Evolutionary conservation across 352 stramenopile species (phyloP), one percentile per base, ranked within the genome.

Genomic region (Phytophthora megakarya): DNA sequence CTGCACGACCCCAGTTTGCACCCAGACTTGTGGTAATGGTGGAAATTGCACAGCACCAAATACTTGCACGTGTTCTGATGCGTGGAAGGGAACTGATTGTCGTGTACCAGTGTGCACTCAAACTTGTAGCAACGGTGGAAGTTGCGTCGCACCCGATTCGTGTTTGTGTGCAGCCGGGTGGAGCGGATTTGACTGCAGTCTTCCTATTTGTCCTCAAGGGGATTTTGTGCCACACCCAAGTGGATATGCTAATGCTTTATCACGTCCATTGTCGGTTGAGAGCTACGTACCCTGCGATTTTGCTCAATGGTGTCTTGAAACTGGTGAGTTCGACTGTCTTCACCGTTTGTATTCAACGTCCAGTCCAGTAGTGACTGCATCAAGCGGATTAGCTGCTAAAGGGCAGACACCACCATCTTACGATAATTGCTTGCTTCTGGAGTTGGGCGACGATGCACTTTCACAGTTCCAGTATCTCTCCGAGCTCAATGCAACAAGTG

Each of bases 11-110:
- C 97, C 97, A 0, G 95, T 99, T 19, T 99, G 96, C 57, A 53
- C 77, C 7, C 90, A 98, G 70, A 99, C 97, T 9, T 99, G 97
- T 73, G 97, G 95, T 0, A 99, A 99, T 70, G 89, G 90, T 16
- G 96, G 92, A 0, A 98, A 98, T 58, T 99, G 97, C 67, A 98
- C 93, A 8, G 83, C 79, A 3, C 92, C 95, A 0, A 81, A 97
- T 64, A 90, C 72, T 1, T 99, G 97, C 70, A 87, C 80, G 23
- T 99, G 96, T 60, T 64, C 91, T 0, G 64, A 57, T 7, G 77
- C 97, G 22, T 99, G 94, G 94, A 76, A 80, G 59, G 96, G 96
- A 12, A 22, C 40, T 15, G 96, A 98, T 73, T 99, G 97, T 62
- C 86, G 97, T 44, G 78, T 89, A 18, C 96, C 97, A 2, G 80